Evolutionary conservation across 768 basidiomycete genomes (phyloP).

Genomic region (Suillus cothurnatus): DNA sequence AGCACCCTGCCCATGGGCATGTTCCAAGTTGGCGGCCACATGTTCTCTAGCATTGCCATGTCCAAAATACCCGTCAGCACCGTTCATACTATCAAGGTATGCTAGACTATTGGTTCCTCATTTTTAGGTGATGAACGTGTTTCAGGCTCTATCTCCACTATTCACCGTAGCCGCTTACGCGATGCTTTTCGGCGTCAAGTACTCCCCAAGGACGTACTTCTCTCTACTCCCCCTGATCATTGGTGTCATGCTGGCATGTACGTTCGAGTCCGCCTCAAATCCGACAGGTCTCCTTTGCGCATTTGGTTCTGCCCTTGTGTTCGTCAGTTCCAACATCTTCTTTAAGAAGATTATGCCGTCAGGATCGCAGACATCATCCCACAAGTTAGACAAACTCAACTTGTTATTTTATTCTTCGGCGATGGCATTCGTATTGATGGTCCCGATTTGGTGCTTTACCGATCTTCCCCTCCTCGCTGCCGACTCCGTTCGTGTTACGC

Average conservation of each 20-base stretch:
- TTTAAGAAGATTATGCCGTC: conserved; percentile 98
- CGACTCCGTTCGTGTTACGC: conserved; percentile 45
- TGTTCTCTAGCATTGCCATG: conserved; percentile 97
- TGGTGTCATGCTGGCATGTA: conserved; percentile 97
- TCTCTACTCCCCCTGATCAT: conserved; percentile 93
- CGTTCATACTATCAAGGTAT: conserved; percentile 98
- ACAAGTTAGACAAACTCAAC: conserved; percentile 97
- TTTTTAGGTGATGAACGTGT: conserved; percentile 9
- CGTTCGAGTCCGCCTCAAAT: conserved; percentile 90
- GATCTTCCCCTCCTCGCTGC: conserved; percentile 73
- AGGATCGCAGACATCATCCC: conserved; percentile 49
- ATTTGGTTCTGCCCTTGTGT: conserved; percentile 94
- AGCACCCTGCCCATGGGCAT: conserved; percentile 94
- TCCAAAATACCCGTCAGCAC: conserved; percentile 96
- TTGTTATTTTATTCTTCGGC: conserved; percentile 91
- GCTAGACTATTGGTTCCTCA: conserved; percentile 1
- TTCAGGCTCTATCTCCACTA: conserved; percentile 90
- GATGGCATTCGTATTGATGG: conserved; percentile 94
- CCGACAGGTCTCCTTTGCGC: conserved; percentile 88
- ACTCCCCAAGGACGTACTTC: conserved; percentile 87
- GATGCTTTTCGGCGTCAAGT: conserved; percentile 89
- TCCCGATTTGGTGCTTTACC: conserved; percentile 91
- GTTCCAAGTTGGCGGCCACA: conserved; percentile 97
- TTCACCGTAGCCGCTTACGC: conserved; percentile 98
- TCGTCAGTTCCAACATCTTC: conserved; percentile 98